Percentiles rank a stretch among this genome's conserved stretches.
Evolutionary conservation across 177 flowering plant species (phyloP).

Genomic region (Vitis hybrid): DNA sequence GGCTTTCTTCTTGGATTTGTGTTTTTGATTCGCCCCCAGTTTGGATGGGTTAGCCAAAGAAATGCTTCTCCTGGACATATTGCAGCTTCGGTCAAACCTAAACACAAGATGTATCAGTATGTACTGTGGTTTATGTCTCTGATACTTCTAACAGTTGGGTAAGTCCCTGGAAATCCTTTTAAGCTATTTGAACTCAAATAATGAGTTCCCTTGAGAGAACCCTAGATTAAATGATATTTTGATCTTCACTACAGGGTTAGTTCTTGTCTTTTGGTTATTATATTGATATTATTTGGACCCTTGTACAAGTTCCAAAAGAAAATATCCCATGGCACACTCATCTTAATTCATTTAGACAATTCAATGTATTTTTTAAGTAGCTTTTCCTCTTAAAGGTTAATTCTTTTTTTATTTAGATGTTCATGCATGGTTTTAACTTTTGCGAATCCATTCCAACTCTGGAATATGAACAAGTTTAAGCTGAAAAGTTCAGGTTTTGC

Average conservation of each 20-base stretch:
- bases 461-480: background rate
- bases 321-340: background rate
- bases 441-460: background rate
- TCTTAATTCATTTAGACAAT: background rate
- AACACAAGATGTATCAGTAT: constrained; percentile 53
- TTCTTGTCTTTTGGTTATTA: background rate
- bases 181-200: background rate
- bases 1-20: constrained; percentile 68
- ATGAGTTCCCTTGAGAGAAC: background rate
- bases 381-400: background rate
- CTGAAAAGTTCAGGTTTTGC: background rate
- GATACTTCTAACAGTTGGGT: constrained; percentile 38
- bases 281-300: background rate
- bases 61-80: constrained; percentile 27
- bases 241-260: background rate
- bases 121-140: constrained; percentile 35
- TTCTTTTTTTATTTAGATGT: background rate
- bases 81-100: constrained; percentile 24
- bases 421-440: background rate
- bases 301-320: background rate
- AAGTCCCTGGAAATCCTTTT: constrained; percentile 15
- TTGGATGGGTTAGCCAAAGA: constrained; percentile 39
- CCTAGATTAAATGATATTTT: background rate
- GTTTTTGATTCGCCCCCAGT: constrained; percentile 54
- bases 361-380: background rate